Base-by-base conservation (phyloP, 2,329 filamentous ascomycete species). In the Scytalidium lignicola region DNA sequence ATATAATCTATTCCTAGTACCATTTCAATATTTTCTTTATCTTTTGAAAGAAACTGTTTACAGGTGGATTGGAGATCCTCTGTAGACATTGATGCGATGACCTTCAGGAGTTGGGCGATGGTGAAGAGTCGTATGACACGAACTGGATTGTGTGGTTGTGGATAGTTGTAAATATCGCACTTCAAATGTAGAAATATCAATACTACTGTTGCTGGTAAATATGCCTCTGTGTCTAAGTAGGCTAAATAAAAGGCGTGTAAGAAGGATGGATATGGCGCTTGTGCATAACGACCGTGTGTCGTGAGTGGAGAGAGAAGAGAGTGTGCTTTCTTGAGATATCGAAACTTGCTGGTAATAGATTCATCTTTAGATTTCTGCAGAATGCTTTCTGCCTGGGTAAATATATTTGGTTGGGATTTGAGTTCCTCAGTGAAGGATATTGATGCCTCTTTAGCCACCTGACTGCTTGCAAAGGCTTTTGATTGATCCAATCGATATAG, bases 41-140 rank as follows among this genome's bases (percentile, higher is more conserved):
- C 41, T 19, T 13, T 1, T 64, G 56, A 13, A 57, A 53, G 44
- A 58, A 50, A 41, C 56, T 42, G 18, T 65, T 44, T 46, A 51
- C 47, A 39, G 52, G 44, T 51, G 58, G 55, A 41, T 65, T 60
- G 19, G 60, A 53, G 44, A 55, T 55, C 29, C 51, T 57, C 29
- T 50, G 55, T 8, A 65, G 55, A 28, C 55, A 63, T 18, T 61
- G 73, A 67, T 0, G 73, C 73, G 0, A 75, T 75, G 50, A 76
- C 71, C 51, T 73, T 70, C 5, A 83, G 62, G 2, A 80, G 64
- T 52, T 78, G 78, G 41, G 74, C 74, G 15, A 82, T 64, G 42
- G 74, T 67, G 46, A 80, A 66, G 10, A 81, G 59, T 10, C 72
- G 71, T 58, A 77, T 78, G 22, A 79, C 65, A 20, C 80, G 68